Percentiles rank a stretch among this genome's conserved stretches.
Conservation (phyloP, 1,284 basidiomycete genomes). For the Microbotryum saponariae region DNA sequence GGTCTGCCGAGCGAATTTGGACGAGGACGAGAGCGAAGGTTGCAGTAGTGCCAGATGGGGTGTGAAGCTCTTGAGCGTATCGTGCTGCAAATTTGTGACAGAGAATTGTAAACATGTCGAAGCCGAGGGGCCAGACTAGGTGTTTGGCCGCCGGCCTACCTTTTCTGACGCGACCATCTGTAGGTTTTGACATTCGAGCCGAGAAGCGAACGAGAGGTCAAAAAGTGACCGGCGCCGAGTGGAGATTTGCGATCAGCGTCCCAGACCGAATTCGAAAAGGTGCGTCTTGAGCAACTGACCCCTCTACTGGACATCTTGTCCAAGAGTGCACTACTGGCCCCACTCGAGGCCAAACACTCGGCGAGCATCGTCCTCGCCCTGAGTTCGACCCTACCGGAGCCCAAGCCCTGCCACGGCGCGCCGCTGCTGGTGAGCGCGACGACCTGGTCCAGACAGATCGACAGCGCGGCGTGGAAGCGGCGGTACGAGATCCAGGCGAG, state of each 20-base stretch:
- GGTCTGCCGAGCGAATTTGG: background rate
- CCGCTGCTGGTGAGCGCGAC: background rate
- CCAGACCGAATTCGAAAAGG: no score
- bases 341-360: background rate
- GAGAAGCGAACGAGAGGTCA: background rate
- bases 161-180: background rate
- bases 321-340: background rate
- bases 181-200: background rate
- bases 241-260: no score
- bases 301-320: slow-evolving; percentile 1
- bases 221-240: no score
- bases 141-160: background rate
- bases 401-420: background rate
- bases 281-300: background rate
- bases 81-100: background rate
- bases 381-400: slow-evolving; percentile 3
- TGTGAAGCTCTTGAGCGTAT: background rate
- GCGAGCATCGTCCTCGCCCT: background rate
- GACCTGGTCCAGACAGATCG: background rate
- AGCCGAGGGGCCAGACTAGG: background rate
- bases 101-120: background rate
- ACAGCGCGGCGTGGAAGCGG: background rate
- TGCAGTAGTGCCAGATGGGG: background rate
- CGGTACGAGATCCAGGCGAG: background rate
- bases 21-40: background rate